Evolutionary conservation across 306 rosid genomes (phyloP).

Genomic region (Corylus americana): DNA sequence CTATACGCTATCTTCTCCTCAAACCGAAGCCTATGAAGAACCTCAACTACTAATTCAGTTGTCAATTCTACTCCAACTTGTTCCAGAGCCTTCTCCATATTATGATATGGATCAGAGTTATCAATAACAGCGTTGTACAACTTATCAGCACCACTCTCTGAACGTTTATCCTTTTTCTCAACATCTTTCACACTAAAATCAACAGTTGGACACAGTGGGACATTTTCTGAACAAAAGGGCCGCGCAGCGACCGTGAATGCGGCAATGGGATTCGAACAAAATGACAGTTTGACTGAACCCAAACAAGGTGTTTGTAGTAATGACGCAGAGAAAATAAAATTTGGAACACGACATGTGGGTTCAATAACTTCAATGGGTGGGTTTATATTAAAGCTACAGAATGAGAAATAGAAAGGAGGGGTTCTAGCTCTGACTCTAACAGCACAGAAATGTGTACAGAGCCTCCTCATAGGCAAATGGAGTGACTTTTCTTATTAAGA

Average conservation of each 20-base stretch:
- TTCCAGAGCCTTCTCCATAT: slow-evolving; percentile 68
- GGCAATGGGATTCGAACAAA: slow-evolving; percentile 19
- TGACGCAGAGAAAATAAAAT: background rate
- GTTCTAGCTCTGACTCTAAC: background rate
- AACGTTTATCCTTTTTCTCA: slow-evolving; percentile 5
- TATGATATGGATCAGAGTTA: slow-evolving; percentile 48
- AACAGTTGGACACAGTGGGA: slow-evolving; percentile 24
- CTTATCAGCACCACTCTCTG: slow-evolving; percentile 47
- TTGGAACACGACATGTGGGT: background rate
- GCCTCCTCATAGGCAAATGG: background rate
- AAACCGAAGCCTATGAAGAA: slow-evolving; percentile 62
- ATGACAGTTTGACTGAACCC: slow-evolving; percentile 31
- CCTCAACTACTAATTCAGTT: slow-evolving; percentile 65
- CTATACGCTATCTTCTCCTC: slow-evolving; percentile 88
- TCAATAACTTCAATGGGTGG: background rate
- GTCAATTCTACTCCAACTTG: slow-evolving; percentile 47
- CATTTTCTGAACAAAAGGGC: slow-evolving; percentile 50
- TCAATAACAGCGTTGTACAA: slow-evolving; percentile 46
- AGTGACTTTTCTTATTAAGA: background rate
- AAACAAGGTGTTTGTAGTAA: slow-evolving; percentile 7
- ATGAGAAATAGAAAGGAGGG: background rate
- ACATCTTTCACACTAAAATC: slow-evolving; percentile 25
- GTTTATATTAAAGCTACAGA: background rate
- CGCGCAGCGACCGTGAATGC: slow-evolving; percentile 18
- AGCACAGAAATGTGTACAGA: background rate